These are phyloP conservation scores for Cytospora paraplurivora DNA, from an alignment of 2,329 filamentous ascomycete species.

Conservation along the genomic window DNA sequence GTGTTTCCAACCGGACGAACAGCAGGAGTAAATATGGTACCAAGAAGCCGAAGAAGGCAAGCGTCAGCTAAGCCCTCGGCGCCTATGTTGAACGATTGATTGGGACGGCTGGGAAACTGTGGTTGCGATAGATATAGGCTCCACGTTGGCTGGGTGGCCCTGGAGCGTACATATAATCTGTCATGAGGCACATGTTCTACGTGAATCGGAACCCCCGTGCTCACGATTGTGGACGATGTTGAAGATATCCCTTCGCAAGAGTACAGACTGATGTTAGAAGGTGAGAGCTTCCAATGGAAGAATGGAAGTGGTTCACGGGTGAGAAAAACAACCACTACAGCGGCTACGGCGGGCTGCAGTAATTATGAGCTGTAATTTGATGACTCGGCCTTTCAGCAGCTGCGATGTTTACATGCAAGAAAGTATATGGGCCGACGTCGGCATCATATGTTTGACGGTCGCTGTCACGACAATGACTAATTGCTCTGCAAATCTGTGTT, in stretches of 20 bases:
- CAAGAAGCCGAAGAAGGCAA: constrained; percentile 93
- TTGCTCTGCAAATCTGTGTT: background rate
- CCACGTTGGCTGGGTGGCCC: background rate
- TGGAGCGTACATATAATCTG: background rate
- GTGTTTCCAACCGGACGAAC: constrained; percentile 80
- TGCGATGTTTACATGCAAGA: too few species aligned
- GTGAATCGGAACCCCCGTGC: background rate
- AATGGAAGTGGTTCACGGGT: background rate
- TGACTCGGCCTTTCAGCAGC: background rate
- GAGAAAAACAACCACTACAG: too few species aligned
- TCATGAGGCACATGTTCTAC: background rate
- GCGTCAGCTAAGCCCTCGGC: constrained; percentile 45
- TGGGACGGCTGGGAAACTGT: background rate
- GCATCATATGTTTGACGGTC: background rate
- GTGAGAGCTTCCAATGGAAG: background rate
- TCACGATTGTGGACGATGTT: background rate
- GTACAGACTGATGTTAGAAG: too few species aligned
- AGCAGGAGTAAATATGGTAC: constrained; percentile 96
- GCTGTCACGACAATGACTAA: background rate
- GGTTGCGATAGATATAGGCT: background rate
- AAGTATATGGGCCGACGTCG: background rate
- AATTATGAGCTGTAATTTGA: background rate
- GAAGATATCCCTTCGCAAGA: background rate
- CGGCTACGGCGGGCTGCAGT: background rate
- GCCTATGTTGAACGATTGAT: background rate